phyloP scores from a whole-genome alignment of 2,329 filamentous ascomycete genomes.

The Coccinonectria pachysandricola region DNA sequence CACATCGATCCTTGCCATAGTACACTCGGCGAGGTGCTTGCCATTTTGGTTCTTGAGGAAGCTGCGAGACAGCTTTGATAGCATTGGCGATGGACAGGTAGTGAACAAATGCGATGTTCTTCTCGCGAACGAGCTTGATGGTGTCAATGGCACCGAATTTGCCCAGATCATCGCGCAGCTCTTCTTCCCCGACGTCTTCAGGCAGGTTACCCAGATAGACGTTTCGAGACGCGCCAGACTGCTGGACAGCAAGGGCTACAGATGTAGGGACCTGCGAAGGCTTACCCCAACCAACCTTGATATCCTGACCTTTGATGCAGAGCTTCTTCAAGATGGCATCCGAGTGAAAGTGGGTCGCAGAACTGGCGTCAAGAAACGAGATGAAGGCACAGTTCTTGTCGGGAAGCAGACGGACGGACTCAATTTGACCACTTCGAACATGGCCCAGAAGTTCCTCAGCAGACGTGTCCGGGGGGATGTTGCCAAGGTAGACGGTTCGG shows the following conservation, averaged over 20 bases:
- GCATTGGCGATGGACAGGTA: constrained; percentile 96
- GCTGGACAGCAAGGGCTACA: constrained; percentile 92
- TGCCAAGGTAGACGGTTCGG: constrained; percentile 92
- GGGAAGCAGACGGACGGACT: constrained; percentile 91
- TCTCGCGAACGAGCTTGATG: constrained; percentile 94
- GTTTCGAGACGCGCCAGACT: constrained; percentile 92
- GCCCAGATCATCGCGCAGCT: constrained; percentile 85
- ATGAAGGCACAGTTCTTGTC: constrained; percentile 99
- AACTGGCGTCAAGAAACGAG: constrained; percentile 95
- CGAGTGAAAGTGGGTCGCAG: constrained; percentile 97
- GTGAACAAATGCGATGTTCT: constrained; percentile 95
- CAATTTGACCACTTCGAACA: constrained; percentile 93
- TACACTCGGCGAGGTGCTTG: constrained; percentile 90
- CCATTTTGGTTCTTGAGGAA: constrained; percentile 96
- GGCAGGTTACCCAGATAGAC: constrained; percentile 92
- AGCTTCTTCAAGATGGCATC: constrained; percentile 99
- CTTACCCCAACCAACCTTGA: constrained; percentile 99
- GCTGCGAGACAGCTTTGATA: constrained; percentile 93
- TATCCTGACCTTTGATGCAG: constrained; percentile 95
- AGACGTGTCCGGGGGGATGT: constrained; percentile 94
- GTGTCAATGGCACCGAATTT: constrained; percentile 97
- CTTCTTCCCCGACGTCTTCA: constrained; percentile 83
- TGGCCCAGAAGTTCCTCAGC: constrained; percentile 95
- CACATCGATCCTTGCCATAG: constrained; percentile 97
- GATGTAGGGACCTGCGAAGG: constrained; percentile 96